Evolutionary conservation across 495 filamentous ascomycete genomes (phyloP).

Genomic region (Pseudevernia furfuracea): DNA sequence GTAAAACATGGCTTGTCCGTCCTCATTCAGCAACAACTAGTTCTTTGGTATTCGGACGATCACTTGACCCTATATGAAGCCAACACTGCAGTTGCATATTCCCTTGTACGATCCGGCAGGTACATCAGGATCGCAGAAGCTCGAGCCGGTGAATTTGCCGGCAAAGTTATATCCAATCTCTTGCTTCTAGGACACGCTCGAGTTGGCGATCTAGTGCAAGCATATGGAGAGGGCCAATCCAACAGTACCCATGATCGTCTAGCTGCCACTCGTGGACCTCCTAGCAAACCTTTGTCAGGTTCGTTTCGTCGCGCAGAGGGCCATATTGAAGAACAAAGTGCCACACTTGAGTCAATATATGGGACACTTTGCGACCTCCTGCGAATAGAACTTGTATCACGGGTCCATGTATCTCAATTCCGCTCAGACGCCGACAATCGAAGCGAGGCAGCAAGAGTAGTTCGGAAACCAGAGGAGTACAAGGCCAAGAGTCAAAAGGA

Average conservation of each 20-base stretch:
- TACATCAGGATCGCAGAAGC: conserved; percentile 67
- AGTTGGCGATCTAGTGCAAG: conserved; percentile 56
- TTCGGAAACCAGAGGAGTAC: conserved; percentile 38
- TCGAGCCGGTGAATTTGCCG: conserved; percentile 60
- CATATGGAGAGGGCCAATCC: conserved; percentile 12
- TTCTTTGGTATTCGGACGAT: conserved; percentile 60
- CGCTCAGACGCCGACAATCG: conserved; percentile 45
- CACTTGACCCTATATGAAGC: conserved; percentile 67
- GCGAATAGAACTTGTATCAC: conserved; percentile 39
- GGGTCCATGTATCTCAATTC: conserved; percentile 43
- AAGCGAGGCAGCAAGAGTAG: conserved; percentile 39
- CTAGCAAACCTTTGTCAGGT: neutral
- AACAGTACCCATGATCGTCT: neutral
- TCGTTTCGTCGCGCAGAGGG: neutral
- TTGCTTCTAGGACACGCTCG: conserved; percentile 69
- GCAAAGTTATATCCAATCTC: conserved; percentile 63
- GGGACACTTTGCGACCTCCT: conserved; percentile 18
- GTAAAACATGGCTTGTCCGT: conserved; percentile 71
- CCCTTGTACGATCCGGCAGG: conserved; percentile 69
- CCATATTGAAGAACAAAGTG: neutral
- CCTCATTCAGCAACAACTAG: conserved; percentile 80
- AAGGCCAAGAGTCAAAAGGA: conserved; percentile 53
- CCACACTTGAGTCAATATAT: conserved; percentile 13
- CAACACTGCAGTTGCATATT: conserved; percentile 65
- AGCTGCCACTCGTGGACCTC: neutral